These are phyloP conservation scores for Tulasnella sp. DNA, from an alignment of 768 basidiomycete genomes.

Conservation along the genomic window DNA sequence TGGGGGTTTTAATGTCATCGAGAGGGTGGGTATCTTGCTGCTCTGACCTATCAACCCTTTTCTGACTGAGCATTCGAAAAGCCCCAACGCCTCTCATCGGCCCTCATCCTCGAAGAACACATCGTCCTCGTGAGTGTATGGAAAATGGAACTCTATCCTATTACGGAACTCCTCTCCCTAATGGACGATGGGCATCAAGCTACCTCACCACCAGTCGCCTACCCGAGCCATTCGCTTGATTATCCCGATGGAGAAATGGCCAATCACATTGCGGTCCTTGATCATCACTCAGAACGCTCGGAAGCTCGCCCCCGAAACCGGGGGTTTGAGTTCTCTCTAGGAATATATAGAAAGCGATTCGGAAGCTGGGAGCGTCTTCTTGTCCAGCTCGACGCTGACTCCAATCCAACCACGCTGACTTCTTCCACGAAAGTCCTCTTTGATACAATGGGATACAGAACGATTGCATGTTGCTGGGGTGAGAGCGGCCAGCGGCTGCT, in stretches of 20 bases:
- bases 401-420: not conserved
- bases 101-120: not conserved
- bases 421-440: too few relatives aligned
- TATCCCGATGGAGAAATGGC: too few relatives aligned
- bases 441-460: too few relatives aligned
- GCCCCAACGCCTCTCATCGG: not conserved
- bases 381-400: not conserved
- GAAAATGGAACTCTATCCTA: not conserved
- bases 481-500: too few relatives aligned
- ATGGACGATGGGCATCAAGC: too few relatives aligned
- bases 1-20: not conserved
- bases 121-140: not conserved
- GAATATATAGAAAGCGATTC: not conserved
- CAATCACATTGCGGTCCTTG: too few relatives aligned
- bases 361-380: not conserved
- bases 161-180: too few relatives aligned
- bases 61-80: not conserved
- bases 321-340: too few relatives aligned
- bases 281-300: too few relatives aligned
- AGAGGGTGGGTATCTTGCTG: not conserved
- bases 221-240: too few relatives aligned
- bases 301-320: too few relatives aligned
- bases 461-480: slow-evolving; percentile 1
- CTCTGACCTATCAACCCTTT: not conserved
- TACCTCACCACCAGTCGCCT: too few relatives aligned